These are phyloP conservation scores for Xylariaceae sp. DNA, from an alignment of 2,329 filamentous ascomycete species.

Conservation along the genomic window DNA sequence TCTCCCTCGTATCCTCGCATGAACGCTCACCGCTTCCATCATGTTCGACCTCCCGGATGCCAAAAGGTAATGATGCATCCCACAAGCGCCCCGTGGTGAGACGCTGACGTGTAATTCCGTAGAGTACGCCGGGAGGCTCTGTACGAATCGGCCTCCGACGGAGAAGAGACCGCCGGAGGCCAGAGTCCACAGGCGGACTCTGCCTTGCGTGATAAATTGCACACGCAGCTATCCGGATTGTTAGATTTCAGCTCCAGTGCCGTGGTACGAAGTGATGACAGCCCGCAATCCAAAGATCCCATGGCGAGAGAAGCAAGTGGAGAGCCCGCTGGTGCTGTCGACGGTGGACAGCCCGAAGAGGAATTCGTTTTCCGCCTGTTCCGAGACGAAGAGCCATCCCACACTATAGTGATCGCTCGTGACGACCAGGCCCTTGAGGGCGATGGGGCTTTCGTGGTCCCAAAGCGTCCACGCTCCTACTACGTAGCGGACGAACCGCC, in stretches of 20 bases:
- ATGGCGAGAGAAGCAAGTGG: conserved; percentile 9
- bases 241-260: conserved; percentile 31
- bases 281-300: conserved; percentile 5
- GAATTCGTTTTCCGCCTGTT: conserved; percentile 54
- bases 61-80: conserved; percentile 35
- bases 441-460: conserved; percentile 31
- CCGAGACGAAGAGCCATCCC: conserved; percentile 33
- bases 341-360: conserved; percentile 19
- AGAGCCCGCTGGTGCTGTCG: conserved; percentile 7
- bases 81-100: conserved; percentile 1
- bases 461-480: conserved; percentile 36
- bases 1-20: too few species aligned
- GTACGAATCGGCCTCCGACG: conserved; percentile 29
- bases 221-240: conserved; percentile 40
- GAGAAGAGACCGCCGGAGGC: conserved; percentile 22
- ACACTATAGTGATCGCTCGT: conserved; percentile 44
- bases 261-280: conserved; percentile 3
- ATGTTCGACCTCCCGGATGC: conserved; percentile 48
- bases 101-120: conserved; percentile 6
- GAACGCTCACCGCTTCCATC: conserved; percentile 6
- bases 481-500: conserved; percentile 39
- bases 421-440: conserved; percentile 28
- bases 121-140: conserved; percentile 52
- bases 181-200: conserved; percentile 28
- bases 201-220: conserved; percentile 36